A percentile compares a stretch with the other conserved stretches of the same genome.
Evolutionary conservation across 2,329 filamentous ascomycete species (phyloP).

Genomic region (Sporothrix variecibatus): DNA sequence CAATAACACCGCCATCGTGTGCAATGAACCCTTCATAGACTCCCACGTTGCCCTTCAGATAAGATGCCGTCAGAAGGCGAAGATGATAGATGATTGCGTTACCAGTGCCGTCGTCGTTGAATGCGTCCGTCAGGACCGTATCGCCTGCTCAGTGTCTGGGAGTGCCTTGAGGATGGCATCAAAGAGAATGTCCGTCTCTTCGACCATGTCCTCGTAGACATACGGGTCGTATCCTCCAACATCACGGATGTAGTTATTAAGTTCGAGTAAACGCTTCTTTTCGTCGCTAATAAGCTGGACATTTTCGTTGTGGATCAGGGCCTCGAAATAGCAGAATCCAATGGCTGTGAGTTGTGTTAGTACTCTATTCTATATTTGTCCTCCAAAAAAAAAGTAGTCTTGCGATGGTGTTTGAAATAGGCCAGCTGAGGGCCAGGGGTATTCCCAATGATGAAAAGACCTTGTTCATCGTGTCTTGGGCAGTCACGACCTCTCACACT

Average conservation of each 20-base stretch:
- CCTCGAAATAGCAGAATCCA: constrained; percentile 91
- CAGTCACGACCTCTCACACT: not conserved
- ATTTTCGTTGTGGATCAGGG: constrained; percentile 69
- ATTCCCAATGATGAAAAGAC: not conserved
- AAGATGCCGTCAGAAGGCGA: constrained; percentile 79
- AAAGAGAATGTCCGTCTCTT: constrained; percentile 71
- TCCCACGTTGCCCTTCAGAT: constrained; percentile 72
- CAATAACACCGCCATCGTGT: constrained; percentile 58
- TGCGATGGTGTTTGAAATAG: not conserved
- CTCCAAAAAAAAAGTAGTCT: not conserved
- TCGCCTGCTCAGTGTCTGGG: constrained; percentile 58
- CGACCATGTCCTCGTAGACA: constrained; percentile 80
- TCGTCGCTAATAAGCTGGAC: constrained; percentile 68
- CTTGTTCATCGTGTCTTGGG: not conserved
- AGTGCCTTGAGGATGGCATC: constrained; percentile 62
- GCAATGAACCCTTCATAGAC: constrained; percentile 73
- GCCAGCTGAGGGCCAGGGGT: not conserved
- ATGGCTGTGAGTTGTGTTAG: constrained; percentile 63
- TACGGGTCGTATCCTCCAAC: constrained; percentile 71
- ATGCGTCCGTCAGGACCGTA: constrained; percentile 61
- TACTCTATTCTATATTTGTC: not conserved
- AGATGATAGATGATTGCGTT: constrained; percentile 83
- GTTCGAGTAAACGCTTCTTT: constrained; percentile 67
- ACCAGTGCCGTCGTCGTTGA: constrained; percentile 71
- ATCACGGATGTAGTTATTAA: constrained; percentile 69